These are phyloP conservation scores for Kodamaea nitidulidarum DNA, from an alignment of 805 yeast genomes.

Conservation along the genomic window DNA sequence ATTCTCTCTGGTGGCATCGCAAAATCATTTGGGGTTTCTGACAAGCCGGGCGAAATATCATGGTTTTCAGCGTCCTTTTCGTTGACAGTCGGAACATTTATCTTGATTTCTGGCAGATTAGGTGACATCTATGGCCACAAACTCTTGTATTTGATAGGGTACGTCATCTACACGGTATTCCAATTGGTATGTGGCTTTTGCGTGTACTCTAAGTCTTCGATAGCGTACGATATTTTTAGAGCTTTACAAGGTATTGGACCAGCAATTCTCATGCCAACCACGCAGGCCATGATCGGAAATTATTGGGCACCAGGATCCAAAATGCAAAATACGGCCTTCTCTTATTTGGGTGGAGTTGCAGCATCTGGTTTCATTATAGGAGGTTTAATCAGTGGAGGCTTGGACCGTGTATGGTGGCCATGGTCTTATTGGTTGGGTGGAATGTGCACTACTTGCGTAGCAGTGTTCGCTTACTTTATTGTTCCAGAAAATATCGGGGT, in stretches of 20 bases:
- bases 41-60: constrained; percentile 26
- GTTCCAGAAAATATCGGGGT: constrained; percentile 28
- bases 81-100: constrained; percentile 35
- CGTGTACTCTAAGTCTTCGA: constrained; percentile 19
- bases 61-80: constrained; percentile 36
- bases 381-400: constrained; percentile 23
- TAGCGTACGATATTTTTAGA: constrained; percentile 28
- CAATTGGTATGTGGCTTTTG: constrained; percentile 26
- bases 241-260: constrained; percentile 35
- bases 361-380: constrained; percentile 32
- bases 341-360: constrained; percentile 33
- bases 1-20: constrained; percentile 18
- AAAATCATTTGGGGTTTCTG: constrained; percentile 21
- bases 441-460: constrained; percentile 16
- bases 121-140: constrained; percentile 37
- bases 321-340: constrained; percentile 22
- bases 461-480: constrained; percentile 18
- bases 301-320: constrained; percentile 23
- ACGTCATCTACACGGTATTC: constrained; percentile 19
- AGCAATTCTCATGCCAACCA: constrained; percentile 32
- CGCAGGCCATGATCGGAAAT: constrained; percentile 29
- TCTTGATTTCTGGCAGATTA: constrained; percentile 29
- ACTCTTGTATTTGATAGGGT: constrained; percentile 23
- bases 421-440: constrained; percentile 31
- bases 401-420: constrained; percentile 33